These are phyloP conservation scores for Magnusiomyces fungicola DNA, from an alignment of 1,139 yeast genomes.

Conservation along the genomic window DNA sequence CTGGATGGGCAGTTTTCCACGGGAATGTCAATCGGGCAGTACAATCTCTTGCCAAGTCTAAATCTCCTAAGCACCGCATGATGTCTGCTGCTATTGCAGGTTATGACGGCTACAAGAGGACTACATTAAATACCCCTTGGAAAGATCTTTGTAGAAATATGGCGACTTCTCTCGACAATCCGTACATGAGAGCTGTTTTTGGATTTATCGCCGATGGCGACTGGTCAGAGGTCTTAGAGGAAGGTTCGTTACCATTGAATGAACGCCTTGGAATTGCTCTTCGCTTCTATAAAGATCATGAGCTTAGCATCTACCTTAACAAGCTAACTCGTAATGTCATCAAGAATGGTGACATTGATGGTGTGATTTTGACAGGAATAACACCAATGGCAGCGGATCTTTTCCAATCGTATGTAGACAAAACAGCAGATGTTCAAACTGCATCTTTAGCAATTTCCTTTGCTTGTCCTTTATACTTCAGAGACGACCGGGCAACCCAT, in stretches of 20 bases:
- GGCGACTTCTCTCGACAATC: constrained; percentile 82
- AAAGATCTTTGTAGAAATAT: constrained; percentile 83
- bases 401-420: constrained; percentile 78
- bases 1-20: constrained; percentile 96
- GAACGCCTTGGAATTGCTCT: constrained; percentile 89
- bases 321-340: constrained; percentile 68
- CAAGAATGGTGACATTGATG: constrained; percentile 78
- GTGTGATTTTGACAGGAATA: constrained; percentile 80
- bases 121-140: constrained; percentile 72
- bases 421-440: constrained; percentile 89
- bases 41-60: constrained; percentile 52
- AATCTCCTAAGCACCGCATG: constrained; percentile 55
- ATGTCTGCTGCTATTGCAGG: constrained; percentile 96
- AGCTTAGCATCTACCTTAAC: constrained; percentile 46
- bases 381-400: constrained; percentile 74
- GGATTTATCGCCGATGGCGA: constrained; percentile 92
- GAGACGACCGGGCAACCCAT: constrained; percentile 57
- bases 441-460: constrained; percentile 75
- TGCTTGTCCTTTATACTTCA: constrained; percentile 77
- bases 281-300: constrained; percentile 73
- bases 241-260: constrained; percentile 75
- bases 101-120: constrained; percentile 65
- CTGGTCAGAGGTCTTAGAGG: constrained; percentile 95
- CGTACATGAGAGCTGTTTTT: constrained; percentile 84
- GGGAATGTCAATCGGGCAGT: constrained; percentile 82